Evolutionary conservation across 805 yeast species (phyloP).

Genomic region (Cyberlindnera galapagoensis): DNA sequence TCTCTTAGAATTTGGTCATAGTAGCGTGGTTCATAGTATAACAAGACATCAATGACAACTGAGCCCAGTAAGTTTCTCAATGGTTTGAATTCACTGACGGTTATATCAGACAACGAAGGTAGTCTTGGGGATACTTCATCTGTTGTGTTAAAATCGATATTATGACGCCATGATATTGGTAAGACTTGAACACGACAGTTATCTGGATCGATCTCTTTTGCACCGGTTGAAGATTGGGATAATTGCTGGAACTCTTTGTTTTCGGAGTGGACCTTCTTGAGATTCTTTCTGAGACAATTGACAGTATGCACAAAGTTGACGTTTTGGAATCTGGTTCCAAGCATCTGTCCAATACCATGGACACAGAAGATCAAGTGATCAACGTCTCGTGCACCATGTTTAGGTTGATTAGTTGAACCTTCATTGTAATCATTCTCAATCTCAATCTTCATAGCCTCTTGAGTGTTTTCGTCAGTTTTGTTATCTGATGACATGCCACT

Average conservation of each 20-base stretch:
- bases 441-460: conserved; percentile 43
- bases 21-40: conserved; percentile 70
- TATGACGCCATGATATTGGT: conserved; percentile 90
- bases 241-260: conserved; percentile 30
- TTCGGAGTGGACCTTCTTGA: conserved; percentile 45
- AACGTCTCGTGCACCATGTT: conserved; percentile 41
- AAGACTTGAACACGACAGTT: conserved; percentile 73
- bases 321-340: conserved; percentile 72
- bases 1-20: conserved; percentile 52
- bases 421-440: conserved; percentile 44
- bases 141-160: conserved; percentile 53
- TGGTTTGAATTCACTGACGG: conserved; percentile 71
- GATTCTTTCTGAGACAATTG: conserved; percentile 48
- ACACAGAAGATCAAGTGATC: conserved; percentile 77
- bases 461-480: conserved; percentile 26
- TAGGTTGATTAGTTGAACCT: too few species aligned
- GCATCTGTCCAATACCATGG: conserved; percentile 91
- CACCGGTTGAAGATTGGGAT: conserved; percentile 29
- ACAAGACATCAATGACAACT: conserved; percentile 74
- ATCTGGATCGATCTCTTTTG: conserved; percentile 3
- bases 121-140: conserved; percentile 36
- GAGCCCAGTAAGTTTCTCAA: conserved; percentile 78
- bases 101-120: conserved; percentile 66
- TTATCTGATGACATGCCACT: conserved; percentile 7
- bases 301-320: conserved; percentile 85